phyloP scores from a whole-genome alignment of 306 rosid species.

The Inga leiocalycina region DNA sequence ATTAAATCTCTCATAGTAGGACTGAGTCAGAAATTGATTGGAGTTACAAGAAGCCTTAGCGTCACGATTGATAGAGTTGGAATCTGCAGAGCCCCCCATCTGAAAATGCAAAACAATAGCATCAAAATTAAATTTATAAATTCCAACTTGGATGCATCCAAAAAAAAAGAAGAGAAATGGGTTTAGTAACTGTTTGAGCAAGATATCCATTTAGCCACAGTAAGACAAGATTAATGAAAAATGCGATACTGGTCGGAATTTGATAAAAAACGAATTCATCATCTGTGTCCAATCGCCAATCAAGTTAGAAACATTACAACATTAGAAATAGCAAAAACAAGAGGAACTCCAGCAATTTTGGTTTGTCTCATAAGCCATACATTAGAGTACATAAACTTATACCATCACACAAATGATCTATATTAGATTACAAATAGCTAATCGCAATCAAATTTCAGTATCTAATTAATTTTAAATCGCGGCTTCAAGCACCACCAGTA shows the following conservation, averaged over 20 bases:
- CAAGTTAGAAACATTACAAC: not conserved
- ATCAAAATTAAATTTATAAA: not conserved
- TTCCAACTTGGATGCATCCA: not conserved
- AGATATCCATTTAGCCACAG: not conserved
- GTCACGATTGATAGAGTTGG: slow-evolving; percentile 21
- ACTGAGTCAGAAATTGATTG: slow-evolving; percentile 54
- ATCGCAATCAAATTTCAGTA: not conserved
- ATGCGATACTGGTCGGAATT: not conserved
- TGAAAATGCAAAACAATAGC: slow-evolving; percentile 40
- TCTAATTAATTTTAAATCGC: not conserved
- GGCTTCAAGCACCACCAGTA: not conserved
- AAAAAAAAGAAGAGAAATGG: not conserved
- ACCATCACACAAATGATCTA: not conserved
- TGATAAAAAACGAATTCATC: not conserved
- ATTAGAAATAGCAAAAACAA: not conserved
- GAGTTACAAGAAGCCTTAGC: slow-evolving; percentile 33
- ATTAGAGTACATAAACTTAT: not conserved
- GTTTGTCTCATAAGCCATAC: not conserved
- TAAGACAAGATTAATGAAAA: slow-evolving; percentile 2
- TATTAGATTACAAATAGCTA: slow-evolving; percentile 3
- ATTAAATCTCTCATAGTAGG: slow-evolving; percentile 52
- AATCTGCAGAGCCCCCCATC: slow-evolving; percentile 42
- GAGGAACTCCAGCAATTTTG: not conserved
- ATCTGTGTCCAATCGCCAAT: not conserved
- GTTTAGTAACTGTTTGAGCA: not conserved